phyloP scores from a whole-genome alignment of 2,329 filamentous ascomycete species.

The Colletotrichum zoysiae region DNA sequence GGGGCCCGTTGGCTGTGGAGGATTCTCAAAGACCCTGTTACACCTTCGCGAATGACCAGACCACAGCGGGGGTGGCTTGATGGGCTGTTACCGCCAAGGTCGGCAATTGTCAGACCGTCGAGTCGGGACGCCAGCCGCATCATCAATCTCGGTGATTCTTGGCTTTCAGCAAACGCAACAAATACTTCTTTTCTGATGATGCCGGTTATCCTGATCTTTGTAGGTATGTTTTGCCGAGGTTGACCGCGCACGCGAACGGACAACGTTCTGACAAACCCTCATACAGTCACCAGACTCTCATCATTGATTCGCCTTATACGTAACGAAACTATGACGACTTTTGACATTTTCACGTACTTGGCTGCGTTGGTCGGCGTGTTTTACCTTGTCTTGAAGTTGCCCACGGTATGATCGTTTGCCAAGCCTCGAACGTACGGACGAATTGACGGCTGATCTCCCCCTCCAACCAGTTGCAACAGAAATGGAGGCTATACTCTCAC shows the following conservation, averaged over 20 bases:
- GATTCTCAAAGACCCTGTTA: background rate
- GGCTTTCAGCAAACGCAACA: background rate
- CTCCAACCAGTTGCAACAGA: constrained; percentile 49
- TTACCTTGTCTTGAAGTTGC: constrained; percentile 47
- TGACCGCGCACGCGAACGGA: background rate
- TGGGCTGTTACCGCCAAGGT: constrained; percentile 31
- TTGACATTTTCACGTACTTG: constrained; percentile 38
- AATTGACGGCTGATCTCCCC: constrained; percentile 4
- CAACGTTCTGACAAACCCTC: no score
- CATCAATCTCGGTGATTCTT: background rate
- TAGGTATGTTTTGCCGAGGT: background rate
- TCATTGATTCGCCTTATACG: background rate
- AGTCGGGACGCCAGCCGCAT: background rate
- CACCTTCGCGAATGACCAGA: background rate
- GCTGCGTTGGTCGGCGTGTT: constrained; percentile 43
- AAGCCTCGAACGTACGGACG: background rate
- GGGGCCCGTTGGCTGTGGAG: background rate
- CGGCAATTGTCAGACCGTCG: constrained; percentile 44
- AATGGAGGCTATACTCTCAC: constrained; percentile 55
- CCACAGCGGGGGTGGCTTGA: constrained; percentile 30
- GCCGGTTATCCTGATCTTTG: background rate
- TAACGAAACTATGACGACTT: background rate
- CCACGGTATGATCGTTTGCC: constrained; percentile 44
- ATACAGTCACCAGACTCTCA: background rate
- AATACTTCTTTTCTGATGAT: background rate